Conservation (phyloP, 148 eudicot genomes). For the Amaranthus palmeri region DNA sequence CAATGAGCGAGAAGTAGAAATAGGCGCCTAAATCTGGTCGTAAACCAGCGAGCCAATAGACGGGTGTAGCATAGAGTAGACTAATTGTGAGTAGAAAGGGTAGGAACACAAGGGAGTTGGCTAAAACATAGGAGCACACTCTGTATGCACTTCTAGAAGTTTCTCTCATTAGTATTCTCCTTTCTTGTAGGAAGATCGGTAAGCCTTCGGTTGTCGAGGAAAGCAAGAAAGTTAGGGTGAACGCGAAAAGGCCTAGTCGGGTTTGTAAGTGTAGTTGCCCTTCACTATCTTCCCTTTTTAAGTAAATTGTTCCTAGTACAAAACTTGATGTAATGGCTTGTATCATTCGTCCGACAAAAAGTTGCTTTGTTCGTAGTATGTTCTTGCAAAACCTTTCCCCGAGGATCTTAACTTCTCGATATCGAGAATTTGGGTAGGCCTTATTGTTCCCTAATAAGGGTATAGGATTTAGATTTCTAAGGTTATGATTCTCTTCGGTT, state of each 20-base stretch:
- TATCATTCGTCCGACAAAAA: constrained; percentile 61
- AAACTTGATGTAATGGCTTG: constrained; percentile 69
- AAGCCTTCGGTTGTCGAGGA: constrained; percentile 92
- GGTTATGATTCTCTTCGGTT: background rate
- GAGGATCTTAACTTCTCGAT: constrained; percentile 54
- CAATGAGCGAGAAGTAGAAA: constrained; percentile 72
- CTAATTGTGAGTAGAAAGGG: constrained; percentile 66
- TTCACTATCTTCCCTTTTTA: constrained; percentile 40
- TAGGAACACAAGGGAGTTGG: constrained; percentile 74
- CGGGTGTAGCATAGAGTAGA: constrained; percentile 59
- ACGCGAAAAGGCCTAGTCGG: constrained; percentile 76
- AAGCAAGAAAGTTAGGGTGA: constrained; percentile 81
- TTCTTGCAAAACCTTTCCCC: constrained; percentile 72
- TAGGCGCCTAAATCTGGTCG: constrained; percentile 44
- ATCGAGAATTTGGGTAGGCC: constrained; percentile 45
- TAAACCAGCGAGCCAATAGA: constrained; percentile 81
- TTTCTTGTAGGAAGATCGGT: constrained; percentile 87
- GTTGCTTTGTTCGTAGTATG: constrained; percentile 76
- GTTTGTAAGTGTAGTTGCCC: constrained; percentile 52
- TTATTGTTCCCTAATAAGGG: constrained; percentile 19
- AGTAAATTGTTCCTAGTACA: constrained; percentile 67
- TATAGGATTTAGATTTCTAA: background rate
- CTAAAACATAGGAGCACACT: constrained; percentile 76
- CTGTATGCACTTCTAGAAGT: constrained; percentile 87
- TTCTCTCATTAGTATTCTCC: constrained; percentile 76